Base-by-base conservation (phyloP, 129 eudicot species). In the Centaurea solstitialis region DNA sequence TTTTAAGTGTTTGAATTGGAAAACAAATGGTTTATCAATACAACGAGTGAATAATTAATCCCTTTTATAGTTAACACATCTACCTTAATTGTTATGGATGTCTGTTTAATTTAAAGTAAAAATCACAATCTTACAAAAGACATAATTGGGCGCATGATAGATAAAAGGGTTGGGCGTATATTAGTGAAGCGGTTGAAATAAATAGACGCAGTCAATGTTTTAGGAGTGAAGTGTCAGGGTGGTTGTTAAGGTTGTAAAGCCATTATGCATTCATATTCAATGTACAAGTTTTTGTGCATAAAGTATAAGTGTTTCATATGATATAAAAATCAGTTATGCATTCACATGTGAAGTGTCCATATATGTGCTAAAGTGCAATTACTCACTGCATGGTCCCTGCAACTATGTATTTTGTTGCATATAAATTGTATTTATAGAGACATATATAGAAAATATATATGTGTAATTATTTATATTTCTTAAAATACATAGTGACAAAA, bases 171-270 rank as follows among this genome's bases (percentile, higher is more conserved):
- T 1, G n/a, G 33, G 93, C 89, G 90, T 75, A 87, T 5, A 68
- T 79, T 90, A 87, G 89, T 33, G 47, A 70, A 40, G 53, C 81
- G 71, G 91, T 76, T 83, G 85, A 77, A 81, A 85, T 74, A 70
- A 88, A 75, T 82, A 81, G 72, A 82, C 86, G 84, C 73, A 72
- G 93, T 92, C 87, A 81, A 71, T 76, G 75, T 68, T 69, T 61
- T 17, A 77, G 82, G 86, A 61, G 86, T 82, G 61, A 73, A 83
- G 77, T 88, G 94, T 90, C 91, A 90, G 94, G 79, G 41, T 45
- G 74, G 90, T 85, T 65, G 92, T 81, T 87, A 87, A 78, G 68
- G 80, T 83, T 88, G 84, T 78, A 65, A 86, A 68, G 10, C 40
- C 73, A 62, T 76, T 64, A 38, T 78, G 37, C 50, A 28, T 69